Evolutionary conservation across 2,329 filamentous ascomycete genomes (phyloP).

Genomic region (Aspergillus niger): DNA sequence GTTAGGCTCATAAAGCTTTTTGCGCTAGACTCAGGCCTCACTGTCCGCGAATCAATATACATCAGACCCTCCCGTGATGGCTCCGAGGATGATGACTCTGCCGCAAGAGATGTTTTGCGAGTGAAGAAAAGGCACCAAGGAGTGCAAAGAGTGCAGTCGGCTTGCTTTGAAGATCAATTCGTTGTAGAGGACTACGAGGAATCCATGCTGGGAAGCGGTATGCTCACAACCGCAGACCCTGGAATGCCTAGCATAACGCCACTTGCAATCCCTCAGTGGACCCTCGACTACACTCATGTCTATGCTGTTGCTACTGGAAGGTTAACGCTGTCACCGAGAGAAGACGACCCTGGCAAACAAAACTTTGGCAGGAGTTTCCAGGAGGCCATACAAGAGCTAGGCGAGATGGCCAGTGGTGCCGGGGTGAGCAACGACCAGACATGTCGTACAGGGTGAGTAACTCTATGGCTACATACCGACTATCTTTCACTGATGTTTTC

Average conservation of each 20-base stretch:
- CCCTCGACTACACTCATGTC: conserved; percentile 31
- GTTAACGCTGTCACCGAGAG: conserved; percentile 6
- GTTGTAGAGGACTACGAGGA: conserved; percentile 44
- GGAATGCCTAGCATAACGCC: conserved; percentile 15
- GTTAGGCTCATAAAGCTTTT: conserved; percentile 41
- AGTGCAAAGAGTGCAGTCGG: conserved; percentile 11
- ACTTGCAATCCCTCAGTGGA: conserved; percentile 29
- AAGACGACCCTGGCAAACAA: neutral
- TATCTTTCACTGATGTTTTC: conserved; percentile 10
- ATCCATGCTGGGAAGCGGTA: conserved; percentile 17
- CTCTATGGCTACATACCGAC: neutral
- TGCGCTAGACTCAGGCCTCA: conserved; percentile 33
- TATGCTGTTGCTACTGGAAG: conserved; percentile 30
- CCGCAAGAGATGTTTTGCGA: conserved; percentile 25
- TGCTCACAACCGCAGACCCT: conserved; percentile 10
- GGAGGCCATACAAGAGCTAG: conserved; percentile 27
- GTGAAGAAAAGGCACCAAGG: conserved; percentile 24
- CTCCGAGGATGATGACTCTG: conserved; percentile 14
- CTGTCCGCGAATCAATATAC: conserved; percentile 41
- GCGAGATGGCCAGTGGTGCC: conserved; percentile 11
- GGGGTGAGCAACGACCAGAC: conserved; percentile 11
- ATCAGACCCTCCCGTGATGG: conserved; percentile 17
- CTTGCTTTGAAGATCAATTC: conserved; percentile 31
- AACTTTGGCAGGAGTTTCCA: conserved; percentile 21
- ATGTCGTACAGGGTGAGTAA: conserved; percentile 36